Evolutionary conservation across 176 grass and related monocot species (phyloP), one percentile per base, ranked within the genome.

Genomic region (barley (Hordeum vulgare)): DNA sequence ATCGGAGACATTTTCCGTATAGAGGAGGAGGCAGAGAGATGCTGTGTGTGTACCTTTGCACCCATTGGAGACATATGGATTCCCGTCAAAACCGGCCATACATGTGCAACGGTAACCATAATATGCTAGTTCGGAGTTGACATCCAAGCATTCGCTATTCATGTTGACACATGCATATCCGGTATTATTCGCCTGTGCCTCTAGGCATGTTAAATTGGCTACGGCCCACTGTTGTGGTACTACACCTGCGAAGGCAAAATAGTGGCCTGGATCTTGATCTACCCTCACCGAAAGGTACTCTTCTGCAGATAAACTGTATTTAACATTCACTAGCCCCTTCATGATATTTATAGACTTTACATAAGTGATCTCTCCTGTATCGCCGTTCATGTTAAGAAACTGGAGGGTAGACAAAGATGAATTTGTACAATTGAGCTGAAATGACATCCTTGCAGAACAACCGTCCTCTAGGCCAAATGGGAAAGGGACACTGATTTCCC

Each of bases 131-230:
- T 2, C 15, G 7, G 81, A 47, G 15, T 45, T 76, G 70, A 84
- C 63, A 11, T 24, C 35, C 59, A 76, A 18, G 37, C 81, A 84
- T 7, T 9, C 18, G 74, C 81, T 84, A 49, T 84, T 84, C 56
- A 34, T 9, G 23, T 71, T 84, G 17, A 76, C 23, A 40, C 57
- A 84, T 51, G 82, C 82, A 49, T 84, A 61, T 61, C 58, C 58
- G 2, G 58, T 12, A 4, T 0, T 61, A 26, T 61, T 25, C 8
- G 25, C 8, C 2, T 2, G 15, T 76, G 81, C 71, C 49, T 60
- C 81, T 9, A 6, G 70, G 23, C 81, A 84, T 5, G 81, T 76
- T 15, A 66, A 33, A 64, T 65, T 76, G 74, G 41, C 54, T 35
- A 84, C 74, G 3, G 63, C 81, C 82, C 81, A 84, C 29, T 20